Base-by-base conservation (phyloP, 1,284 basidiomycete species). In the Mycosarcoma mackinlayi region DNA sequence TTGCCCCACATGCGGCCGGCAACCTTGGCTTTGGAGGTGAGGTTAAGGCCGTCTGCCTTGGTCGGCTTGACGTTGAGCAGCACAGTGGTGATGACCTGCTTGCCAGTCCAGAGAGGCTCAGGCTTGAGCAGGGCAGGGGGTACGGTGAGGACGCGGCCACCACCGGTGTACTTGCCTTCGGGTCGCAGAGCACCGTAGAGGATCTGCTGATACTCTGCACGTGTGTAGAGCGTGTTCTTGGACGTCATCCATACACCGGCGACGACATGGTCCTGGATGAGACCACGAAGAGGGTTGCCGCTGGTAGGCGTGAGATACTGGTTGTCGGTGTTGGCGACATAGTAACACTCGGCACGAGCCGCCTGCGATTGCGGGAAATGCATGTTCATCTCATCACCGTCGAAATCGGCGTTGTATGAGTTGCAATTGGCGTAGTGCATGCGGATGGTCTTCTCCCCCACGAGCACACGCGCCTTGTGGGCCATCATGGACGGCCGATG, bases 401-500 rank as follows among this genome's bases (percentile, higher is more conserved):
- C 96, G 83, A 99, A 99, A 85, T 99, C 96, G 83, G 96, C 96
- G 80, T 98, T 98, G 84, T 98, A 98, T 6, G 95, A 98, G 84
- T 98, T 98, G 85, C 96, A 98, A 82, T 98, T 98, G 45, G 96
- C 96, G 82, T 99, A 98, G 86, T 99, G 96, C 95, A 99, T 97
- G 28, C 96, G 89, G 83, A 99, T 98, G 1, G 96, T 98, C 86
- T 97, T 97, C 85, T 99, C 96, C 44, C 95, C 96, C 63, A 90
- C 88, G 66, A 99, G 84, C 16, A 98, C 92, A 67, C 91, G 90
- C 23, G 95, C 96, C 75, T 89, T 91, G 84, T 99, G 96, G 10
- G 91, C 92, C 96, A 99, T 99, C 95, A 99, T 99, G 86, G 92
- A 94, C n/a, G 96, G 95, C 83, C 98, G 98, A 84, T 99, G 96